Percentiles rank a stretch among this genome's conserved stretches.
These are phyloP conservation scores for Metschnikowia proteae DNA, from an alignment of 805 yeast genomes.

Conservation along the genomic window DNA sequence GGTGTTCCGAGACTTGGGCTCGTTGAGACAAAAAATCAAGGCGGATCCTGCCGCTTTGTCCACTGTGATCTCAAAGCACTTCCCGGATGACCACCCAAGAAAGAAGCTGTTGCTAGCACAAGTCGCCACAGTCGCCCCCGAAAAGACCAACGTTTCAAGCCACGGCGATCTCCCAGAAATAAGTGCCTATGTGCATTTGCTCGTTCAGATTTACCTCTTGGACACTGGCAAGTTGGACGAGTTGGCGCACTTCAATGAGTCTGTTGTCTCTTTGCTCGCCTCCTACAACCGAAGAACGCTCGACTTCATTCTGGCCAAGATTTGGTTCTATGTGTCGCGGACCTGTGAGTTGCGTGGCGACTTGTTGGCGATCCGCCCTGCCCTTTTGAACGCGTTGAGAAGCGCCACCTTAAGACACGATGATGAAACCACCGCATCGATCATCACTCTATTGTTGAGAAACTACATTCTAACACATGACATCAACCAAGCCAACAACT, in stretches of 20 bases:
- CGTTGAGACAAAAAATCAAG: slow-evolving; percentile 63
- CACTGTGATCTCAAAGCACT: slow-evolving; percentile 50
- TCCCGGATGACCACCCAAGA: slow-evolving; percentile 47
- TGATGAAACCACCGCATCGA: slow-evolving; percentile 82
- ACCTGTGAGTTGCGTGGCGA: slow-evolving; percentile 61
- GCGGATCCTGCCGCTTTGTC: slow-evolving; percentile 45
- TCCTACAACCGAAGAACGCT: slow-evolving; percentile 75
- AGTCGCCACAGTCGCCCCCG: slow-evolving; percentile 27
- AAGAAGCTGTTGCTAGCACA: slow-evolving; percentile 32
- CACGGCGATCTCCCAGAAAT: slow-evolving; percentile 64
- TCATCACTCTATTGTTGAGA: slow-evolving; percentile 82
- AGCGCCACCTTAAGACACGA: slow-evolving; percentile 91
- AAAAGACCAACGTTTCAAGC: slow-evolving; percentile 15
- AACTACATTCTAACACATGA: slow-evolving; percentile 75
- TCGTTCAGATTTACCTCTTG: slow-evolving; percentile 72
- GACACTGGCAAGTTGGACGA: slow-evolving; percentile 52
- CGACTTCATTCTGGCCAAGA: slow-evolving; percentile 82
- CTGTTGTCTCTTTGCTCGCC: slow-evolving; percentile 51
- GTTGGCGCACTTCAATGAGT: slow-evolving; percentile 51
- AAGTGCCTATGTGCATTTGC: slow-evolving; percentile 72
- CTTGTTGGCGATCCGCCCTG: slow-evolving; percentile 59
- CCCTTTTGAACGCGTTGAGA: slow-evolving; percentile 69
- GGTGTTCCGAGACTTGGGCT: slow-evolving; percentile 77
- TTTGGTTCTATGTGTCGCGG: slow-evolving; percentile 84
- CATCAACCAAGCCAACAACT: slow-evolving; percentile 80